phyloP scores from a whole-genome alignment of 805 yeast species.

The Kazachstania bromeliacearum region DNA sequence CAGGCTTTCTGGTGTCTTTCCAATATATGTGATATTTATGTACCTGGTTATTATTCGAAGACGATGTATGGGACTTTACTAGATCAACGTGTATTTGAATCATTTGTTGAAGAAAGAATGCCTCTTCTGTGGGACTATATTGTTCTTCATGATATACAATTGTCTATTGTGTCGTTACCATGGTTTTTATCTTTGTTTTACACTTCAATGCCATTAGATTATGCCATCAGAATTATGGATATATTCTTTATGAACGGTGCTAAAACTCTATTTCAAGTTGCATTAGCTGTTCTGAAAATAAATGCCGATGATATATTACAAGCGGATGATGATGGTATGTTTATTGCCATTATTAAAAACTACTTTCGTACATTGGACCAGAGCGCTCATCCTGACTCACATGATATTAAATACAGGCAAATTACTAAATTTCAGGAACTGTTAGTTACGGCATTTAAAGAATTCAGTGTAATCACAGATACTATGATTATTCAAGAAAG shows the following conservation, averaged over 20 bases:
- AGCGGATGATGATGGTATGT: constrained; percentile 86
- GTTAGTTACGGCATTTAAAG: constrained; percentile 85
- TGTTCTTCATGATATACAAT: constrained; percentile 68
- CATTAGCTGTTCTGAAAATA: constrained; percentile 77
- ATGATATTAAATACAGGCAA: constrained; percentile 51
- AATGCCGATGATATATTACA: constrained; percentile 76
- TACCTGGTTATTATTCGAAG: constrained; percentile 93
- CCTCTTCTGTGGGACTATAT: constrained; percentile 85
- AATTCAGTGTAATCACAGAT: constrained; percentile 73
- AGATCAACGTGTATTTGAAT: constrained; percentile 90
- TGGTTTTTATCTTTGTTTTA: constrained; percentile 91
- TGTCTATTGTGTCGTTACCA: constrained; percentile 87
- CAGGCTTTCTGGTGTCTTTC: constrained; percentile 93
- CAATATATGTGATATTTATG: constrained; percentile 68
- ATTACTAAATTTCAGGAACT: constrained; percentile 84
- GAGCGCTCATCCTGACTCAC: constrained; percentile 65
- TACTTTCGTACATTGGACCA: constrained; percentile 72
- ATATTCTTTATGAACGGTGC: constrained; percentile 86
- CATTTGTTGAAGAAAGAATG: constrained; percentile 79
- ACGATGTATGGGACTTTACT: constrained; percentile 95
- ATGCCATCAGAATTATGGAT: constrained; percentile 86
- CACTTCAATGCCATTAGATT: constrained; percentile 89
- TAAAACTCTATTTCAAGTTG: constrained; percentile 81
- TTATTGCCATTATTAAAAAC: constrained; percentile 73
- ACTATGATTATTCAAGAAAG: constrained; percentile 62